Percentiles rank a stretch among this genome's conserved stretches.
phyloP scores from a whole-genome alignment of 2,329 filamentous ascomycete species.

The Talaromyces pinophilus region DNA sequence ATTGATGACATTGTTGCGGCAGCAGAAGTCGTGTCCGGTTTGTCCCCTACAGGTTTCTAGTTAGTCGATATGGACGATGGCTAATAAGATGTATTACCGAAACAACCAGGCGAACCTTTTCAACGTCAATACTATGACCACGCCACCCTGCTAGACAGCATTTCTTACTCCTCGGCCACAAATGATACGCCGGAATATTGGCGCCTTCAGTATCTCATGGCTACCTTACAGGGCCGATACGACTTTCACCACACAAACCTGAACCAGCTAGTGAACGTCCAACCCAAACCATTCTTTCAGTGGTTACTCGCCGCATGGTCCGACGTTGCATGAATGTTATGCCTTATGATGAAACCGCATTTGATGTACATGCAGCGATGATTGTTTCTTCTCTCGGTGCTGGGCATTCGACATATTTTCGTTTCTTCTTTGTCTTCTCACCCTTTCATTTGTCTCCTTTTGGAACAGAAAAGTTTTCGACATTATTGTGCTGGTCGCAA shows the following conservation, averaged over 20 bases:
- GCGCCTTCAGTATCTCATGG: conserved; percentile 61
- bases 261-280: conserved; percentile 54
- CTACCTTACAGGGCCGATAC: conserved; percentile 68
- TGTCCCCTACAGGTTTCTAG: conserved; percentile 22
- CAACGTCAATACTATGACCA: conserved; percentile 30
- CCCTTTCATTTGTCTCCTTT: background rate
- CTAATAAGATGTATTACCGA: background rate
- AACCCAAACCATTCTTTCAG: conserved; percentile 54
- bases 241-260: conserved; percentile 63
- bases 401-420: background rate
- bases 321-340: background rate
- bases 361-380: background rate
- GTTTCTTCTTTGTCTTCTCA: background rate
- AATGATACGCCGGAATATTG: conserved; percentile 40
- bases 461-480: background rate
- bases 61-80: background rate
- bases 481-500: conserved; percentile 6
- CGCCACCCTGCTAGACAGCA: conserved; percentile 29
- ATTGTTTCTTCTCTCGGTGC: background rate
- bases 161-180: conserved; percentile 35
- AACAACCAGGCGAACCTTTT: conserved; percentile 28
- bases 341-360: background rate
- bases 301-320: conserved; percentile 58
- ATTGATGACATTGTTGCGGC: conserved; percentile 62
- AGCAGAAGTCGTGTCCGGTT: conserved; percentile 52